Base-by-base conservation (phyloP, 208 protist genomes). In the Plasmodiophora brassicae region DNA sequence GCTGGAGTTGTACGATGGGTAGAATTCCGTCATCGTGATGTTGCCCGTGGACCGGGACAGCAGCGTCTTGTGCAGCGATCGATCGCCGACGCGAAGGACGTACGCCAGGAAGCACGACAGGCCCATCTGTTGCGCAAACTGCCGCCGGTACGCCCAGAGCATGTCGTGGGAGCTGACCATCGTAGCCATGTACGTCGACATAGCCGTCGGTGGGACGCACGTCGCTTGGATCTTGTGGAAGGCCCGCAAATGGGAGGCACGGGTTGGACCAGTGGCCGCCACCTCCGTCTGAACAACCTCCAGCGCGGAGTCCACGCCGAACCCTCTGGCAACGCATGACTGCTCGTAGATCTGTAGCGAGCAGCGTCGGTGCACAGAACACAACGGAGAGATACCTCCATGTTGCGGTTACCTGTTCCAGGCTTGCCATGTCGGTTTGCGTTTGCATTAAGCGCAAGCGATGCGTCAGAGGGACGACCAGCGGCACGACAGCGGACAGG, bases 401-500 rank as follows among this genome's bases (percentile, higher is more conserved):
- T n/a, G n/a, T n/a, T n/a, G n/a, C n/a, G n/a, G n/a, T n/a, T n/a
- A n/a, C n/a, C 57, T 89, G 38, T 45, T 89, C 87, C 54, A 89
- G 60, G 32, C 53, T 86, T 5, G 83, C 86, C 22, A 86, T 35
- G 28, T 45, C 60, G 28, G n/a, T 8, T 8, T 85, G 54, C 10
- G 87, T 89, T 71, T 89, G 20, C 87, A 89, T 87, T 20, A 89
- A 39, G 5, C 87, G 45, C 43, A 89, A 44, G 28, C 87, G 87
- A 53, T 89, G 87, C 41, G 87, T 89, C 35, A 89, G 60, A 28
- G 87, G 87, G 5, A 89, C 87, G 22, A 89, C 87, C 57, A 89
- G 57, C 5, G 87, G 87, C 1, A 89, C 87, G 45, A 36, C 5
- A 44, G 86, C 20, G 1, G 28, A 20, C 35, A 89, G 87, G 35